These are phyloP conservation scores for Capsicum chinense DNA, from an alignment of 257 asterid species.

Conservation along the genomic window DNA sequence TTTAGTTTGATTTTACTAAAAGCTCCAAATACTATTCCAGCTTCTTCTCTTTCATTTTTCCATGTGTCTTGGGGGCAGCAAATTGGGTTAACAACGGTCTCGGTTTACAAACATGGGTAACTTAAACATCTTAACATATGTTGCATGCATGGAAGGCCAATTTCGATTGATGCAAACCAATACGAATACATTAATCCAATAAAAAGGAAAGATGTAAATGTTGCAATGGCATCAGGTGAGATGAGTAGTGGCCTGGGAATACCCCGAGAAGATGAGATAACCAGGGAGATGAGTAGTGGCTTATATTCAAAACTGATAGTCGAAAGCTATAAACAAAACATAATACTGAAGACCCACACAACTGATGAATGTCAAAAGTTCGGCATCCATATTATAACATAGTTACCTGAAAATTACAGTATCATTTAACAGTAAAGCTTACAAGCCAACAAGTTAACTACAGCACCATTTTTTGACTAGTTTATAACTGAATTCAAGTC, in stretches of 20 bases:
- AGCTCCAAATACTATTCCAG: background rate
- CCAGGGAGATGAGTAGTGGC: background rate
- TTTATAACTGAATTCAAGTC: too few relatives aligned
- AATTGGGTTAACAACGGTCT: background rate
- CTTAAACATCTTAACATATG: background rate
- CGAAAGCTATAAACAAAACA: background rate
- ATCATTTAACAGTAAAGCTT: constrained; percentile 11
- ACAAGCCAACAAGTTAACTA: background rate
- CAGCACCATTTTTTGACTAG: background rate
- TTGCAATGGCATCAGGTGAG: background rate
- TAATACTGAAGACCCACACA: constrained; percentile 14
- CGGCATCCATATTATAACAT: constrained; percentile 14
- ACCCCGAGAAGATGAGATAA: background rate
- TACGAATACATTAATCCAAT: background rate
- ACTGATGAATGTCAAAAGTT: constrained; percentile 25
- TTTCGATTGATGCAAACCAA: background rate
- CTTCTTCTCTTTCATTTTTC: background rate
- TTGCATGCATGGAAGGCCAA: background rate
- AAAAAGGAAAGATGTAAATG: background rate
- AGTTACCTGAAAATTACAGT: constrained; percentile 6
- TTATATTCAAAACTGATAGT: constrained; percentile 14
- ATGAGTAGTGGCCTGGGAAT: background rate
- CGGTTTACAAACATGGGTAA: background rate
- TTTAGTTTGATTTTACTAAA: background rate
- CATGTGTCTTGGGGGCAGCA: background rate